Percentiles rank a stretch among this genome's conserved stretches.
Evolutionary conservation across 2,329 filamentous ascomycete species (phyloP).

Genomic region (Nemania sp.): DNA sequence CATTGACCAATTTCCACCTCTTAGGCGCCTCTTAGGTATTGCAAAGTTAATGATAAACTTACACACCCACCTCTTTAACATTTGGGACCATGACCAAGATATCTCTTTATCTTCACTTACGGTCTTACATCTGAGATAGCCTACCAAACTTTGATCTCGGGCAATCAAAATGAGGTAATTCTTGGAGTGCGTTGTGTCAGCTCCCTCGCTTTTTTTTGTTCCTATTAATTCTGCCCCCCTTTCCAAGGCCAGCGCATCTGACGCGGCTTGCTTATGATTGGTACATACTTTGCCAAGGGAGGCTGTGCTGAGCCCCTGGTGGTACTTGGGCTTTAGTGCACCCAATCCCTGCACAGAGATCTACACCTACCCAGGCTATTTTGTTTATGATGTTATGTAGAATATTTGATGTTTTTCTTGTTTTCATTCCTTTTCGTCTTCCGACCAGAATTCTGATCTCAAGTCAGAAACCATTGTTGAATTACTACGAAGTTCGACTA

Average conservation of each 20-base stretch:
- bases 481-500: background rate
- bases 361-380: conserved; percentile 12
- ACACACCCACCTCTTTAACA: too few relatives aligned
- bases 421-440: background rate
- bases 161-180: background rate
- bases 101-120: too few relatives aligned
- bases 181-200: background rate
- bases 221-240: background rate
- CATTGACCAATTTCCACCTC: too few relatives aligned
- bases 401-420: background rate
- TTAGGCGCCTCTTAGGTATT: too few relatives aligned
- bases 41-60: too few relatives aligned
- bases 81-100: too few relatives aligned
- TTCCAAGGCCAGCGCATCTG: background rate
- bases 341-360: conserved; percentile 23
- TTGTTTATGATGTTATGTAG: background rate
- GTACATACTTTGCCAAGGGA: conserved; percentile 43
- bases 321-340: conserved; percentile 17
- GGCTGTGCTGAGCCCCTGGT: conserved; percentile 43
- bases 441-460: background rate
- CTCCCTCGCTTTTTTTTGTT: too few relatives aligned
- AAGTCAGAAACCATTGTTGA: background rate
- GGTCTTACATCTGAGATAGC: too few relatives aligned
- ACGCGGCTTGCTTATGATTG: background rate
- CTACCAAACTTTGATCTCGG: background rate